These are phyloP conservation scores for Cucurbita ficifolia DNA, from an alignment of 306 rosid species.

Conservation along the genomic window DNA sequence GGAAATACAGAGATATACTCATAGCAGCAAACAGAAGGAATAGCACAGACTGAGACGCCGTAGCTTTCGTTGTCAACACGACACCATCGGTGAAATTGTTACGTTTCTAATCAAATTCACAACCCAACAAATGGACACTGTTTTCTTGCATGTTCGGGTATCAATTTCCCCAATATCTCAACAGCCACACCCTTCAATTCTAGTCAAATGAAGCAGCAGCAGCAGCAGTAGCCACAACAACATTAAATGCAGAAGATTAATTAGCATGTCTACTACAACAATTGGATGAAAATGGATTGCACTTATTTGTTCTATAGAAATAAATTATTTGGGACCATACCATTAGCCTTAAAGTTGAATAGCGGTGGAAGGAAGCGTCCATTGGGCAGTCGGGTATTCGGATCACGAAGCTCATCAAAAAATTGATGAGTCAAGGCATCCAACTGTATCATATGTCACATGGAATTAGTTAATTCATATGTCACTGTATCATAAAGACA, in stretches of 20 bases:
- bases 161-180: slow-evolving; percentile 65
- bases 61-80: slow-evolving; percentile 9
- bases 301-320: background rate
- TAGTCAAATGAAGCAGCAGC: slow-evolving; percentile 16
- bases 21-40: slow-evolving; percentile 10
- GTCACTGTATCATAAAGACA: background rate
- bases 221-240: background rate
- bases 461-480: background rate
- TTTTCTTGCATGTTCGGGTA: slow-evolving; percentile 94
- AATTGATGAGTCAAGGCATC: slow-evolving; percentile 87
- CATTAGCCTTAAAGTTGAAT: slow-evolving; percentile 82
- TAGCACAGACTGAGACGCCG: slow-evolving; percentile 2
- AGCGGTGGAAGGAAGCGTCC: slow-evolving; percentile 93
- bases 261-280: background rate
- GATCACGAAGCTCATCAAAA: slow-evolving; percentile 91
- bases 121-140: slow-evolving; percentile 71
- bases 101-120: slow-evolving; percentile 20
- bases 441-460: slow-evolving; percentile 29
- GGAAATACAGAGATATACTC: slow-evolving; percentile 29
- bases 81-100: background rate
- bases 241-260: slow-evolving; percentile 5
- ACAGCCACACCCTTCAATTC: slow-evolving; percentile 77
- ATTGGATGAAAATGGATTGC: background rate
- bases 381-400: slow-evolving; percentile 68
- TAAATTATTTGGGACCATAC: slow-evolving; percentile 18